Conservation (phyloP, 495 filamentous ascomycete species). For the Talaromyces stipitatus region DNA sequence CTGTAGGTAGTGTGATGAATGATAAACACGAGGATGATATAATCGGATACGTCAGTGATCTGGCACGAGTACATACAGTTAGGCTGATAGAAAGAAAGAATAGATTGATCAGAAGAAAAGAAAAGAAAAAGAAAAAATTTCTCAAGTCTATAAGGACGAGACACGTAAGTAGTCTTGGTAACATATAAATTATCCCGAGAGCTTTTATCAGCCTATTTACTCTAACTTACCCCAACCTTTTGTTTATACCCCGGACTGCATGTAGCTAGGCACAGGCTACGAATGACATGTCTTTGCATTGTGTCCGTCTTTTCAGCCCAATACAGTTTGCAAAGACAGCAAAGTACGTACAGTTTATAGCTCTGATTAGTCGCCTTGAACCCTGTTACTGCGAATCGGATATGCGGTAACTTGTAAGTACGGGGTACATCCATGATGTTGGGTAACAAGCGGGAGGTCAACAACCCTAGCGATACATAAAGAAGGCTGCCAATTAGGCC, state of each 20-base stretch:
- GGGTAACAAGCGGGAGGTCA: too few relatives aligned
- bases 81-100: not conserved
- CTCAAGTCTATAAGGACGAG: not conserved
- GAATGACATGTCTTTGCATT: not conserved
- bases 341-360: too few relatives aligned
- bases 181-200: too few relatives aligned
- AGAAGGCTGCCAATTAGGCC: too few relatives aligned
- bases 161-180: not conserved
- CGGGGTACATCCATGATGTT: too few relatives aligned
- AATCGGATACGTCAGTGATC: constrained; percentile 1
- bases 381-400: too few relatives aligned
- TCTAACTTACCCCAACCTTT: not conserved
- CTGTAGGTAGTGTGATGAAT: not conserved
- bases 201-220: not conserved
- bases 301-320: not conserved
- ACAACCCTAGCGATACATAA: too few relatives aligned
- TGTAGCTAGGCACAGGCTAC: not conserved
- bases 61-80: not conserved
- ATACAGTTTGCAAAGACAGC: too few relatives aligned
- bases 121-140: not conserved
- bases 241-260: not conserved
- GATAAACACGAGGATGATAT: not conserved
- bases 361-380: not conserved
- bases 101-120: not conserved
- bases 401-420: too few relatives aligned